phyloP scores from a whole-genome alignment of 495 filamentous ascomycete species.

The Thermochaetoides thermophila region DNA sequence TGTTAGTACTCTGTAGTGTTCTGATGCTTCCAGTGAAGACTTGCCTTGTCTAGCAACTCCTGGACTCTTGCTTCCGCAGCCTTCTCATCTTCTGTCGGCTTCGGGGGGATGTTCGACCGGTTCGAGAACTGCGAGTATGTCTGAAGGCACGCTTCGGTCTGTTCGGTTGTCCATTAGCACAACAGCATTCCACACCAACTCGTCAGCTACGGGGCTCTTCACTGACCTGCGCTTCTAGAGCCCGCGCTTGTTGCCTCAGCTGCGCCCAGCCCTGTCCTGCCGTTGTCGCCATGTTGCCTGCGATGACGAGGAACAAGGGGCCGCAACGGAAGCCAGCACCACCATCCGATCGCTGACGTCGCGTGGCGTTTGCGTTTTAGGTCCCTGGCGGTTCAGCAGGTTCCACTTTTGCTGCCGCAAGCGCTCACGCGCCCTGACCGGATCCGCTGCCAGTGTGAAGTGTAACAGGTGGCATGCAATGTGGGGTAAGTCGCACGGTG shows the following conservation, averaged over 20 bases:
- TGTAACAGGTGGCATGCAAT: no score
- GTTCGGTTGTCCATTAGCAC: not conserved
- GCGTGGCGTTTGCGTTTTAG: no score
- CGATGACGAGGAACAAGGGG: slow-evolving; percentile 1
- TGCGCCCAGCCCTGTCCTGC: slow-evolving; percentile 80
- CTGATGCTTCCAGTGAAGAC: not conserved
- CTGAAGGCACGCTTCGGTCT: slow-evolving; percentile 91
- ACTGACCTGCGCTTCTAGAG: slow-evolving; percentile 78
- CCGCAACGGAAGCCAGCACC: slow-evolving; percentile 1
- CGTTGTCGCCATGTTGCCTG: slow-evolving; percentile 50
- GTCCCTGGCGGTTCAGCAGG: no score
- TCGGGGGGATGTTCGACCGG: slow-evolving; percentile 58
- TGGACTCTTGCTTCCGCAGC: slow-evolving; percentile 66
- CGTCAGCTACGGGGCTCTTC: not conserved
- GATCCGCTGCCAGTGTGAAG: no score
- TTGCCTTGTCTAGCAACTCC: slow-evolving; percentile 67
- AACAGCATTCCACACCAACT: not conserved
- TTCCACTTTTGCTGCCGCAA: no score
- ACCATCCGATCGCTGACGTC: slow-evolving; percentile 5
- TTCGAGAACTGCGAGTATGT: slow-evolving; percentile 92
- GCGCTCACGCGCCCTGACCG: no score
- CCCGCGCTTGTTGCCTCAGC: slow-evolving; percentile 81
- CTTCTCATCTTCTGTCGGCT: slow-evolving; percentile 74
- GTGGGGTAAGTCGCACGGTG: no score
- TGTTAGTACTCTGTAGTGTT: slow-evolving; percentile 3